Evolutionary conservation across 345 rosid species (phyloP), one percentile per base, ranked within the genome.

Genomic region (Eucalyptus curtisii): DNA sequence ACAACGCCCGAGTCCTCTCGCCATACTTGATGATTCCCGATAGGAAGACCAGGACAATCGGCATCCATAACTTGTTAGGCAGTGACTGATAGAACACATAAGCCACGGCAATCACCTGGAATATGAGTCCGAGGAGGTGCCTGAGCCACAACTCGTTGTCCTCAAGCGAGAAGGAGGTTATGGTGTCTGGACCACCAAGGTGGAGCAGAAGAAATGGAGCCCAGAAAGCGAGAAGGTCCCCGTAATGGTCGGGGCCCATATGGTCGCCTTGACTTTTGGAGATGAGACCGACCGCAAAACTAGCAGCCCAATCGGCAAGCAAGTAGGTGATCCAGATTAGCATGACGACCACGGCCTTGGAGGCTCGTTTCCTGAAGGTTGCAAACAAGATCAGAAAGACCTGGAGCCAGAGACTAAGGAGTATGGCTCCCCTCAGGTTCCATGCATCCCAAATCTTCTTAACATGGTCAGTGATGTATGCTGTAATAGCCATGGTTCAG

Each of bases 1-100:
- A 64, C 37, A 64, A 64, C 5, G 71, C 71, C 5, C 88, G 91
- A 15, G 93, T 94, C 90, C 96, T 89, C 92, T 96, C 97, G 24
- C 90, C 90, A 55, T 95, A 95, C 90, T 94, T 96, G 45, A 94
- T 92, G 71, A 64, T n/a, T 64, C 71, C 71, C 1, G 71, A 64
- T 13, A 64, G 71, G 71, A 64, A 64, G 71, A 64, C 37, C 19
- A 64, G 19, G 71, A 1, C 71, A 64, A 7, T 64, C 5, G 37
- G 71, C 71, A 64, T 64, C 71, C 71, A 64, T 7, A 64, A 64
- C 37, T 30, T 64, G 71, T 64, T 64, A 64, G 71, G 71, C 71
- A 30, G 37, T 15, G 82, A 40, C 47, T 76, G 82, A 76, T 76
- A 76, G 47, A 76, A 40, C 14, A 40, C 82, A 3, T 76, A 76